phyloP scores from a whole-genome alignment of 2,329 filamentous ascomycete species.

The Claviceps arundinis region DNA sequence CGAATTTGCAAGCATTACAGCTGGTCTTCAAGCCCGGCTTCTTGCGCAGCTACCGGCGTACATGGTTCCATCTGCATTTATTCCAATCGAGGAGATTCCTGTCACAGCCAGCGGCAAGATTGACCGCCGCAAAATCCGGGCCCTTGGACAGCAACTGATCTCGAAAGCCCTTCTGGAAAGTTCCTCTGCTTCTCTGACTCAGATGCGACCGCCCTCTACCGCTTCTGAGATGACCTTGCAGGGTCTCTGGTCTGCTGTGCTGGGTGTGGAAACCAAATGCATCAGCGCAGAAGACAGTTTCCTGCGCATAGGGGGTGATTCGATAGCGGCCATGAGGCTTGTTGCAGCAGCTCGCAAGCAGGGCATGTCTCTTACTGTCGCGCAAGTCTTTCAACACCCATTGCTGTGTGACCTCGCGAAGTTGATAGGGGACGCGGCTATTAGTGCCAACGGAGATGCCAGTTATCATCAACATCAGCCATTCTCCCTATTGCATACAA shows the following conservation, averaged over 20 bases:
- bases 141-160: not conserved
- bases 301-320: conserved; percentile 33
- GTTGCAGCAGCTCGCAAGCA: conserved; percentile 19
- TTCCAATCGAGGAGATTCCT: not conserved
- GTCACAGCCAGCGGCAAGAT: conserved; percentile 3
- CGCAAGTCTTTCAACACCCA: conserved; percentile 24
- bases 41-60: conserved; percentile 1
- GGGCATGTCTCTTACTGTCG: conserved; percentile 25
- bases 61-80: conserved; percentile 4
- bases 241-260: conserved; percentile 4
- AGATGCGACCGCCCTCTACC: not conserved
- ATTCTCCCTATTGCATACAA: not conserved
- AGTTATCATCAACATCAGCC: not conserved
- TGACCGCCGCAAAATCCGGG: conserved; percentile 3
- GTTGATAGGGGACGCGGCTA: not conserved
- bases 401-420: conserved; percentile 2
- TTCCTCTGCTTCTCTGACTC: not conserved
- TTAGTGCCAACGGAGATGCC: not conserved
- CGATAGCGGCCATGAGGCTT: conserved; percentile 31
- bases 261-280: conserved; percentile 2
- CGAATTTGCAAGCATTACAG: not conserved
- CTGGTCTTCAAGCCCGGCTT: not conserved
- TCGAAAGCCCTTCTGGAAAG: not conserved
- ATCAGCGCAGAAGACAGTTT: conserved; percentile 30
- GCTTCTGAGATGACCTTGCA: not conserved